phyloP scores from a whole-genome alignment of 108 stramenopile genomes.

The Thalassiosira profunda region DNA sequence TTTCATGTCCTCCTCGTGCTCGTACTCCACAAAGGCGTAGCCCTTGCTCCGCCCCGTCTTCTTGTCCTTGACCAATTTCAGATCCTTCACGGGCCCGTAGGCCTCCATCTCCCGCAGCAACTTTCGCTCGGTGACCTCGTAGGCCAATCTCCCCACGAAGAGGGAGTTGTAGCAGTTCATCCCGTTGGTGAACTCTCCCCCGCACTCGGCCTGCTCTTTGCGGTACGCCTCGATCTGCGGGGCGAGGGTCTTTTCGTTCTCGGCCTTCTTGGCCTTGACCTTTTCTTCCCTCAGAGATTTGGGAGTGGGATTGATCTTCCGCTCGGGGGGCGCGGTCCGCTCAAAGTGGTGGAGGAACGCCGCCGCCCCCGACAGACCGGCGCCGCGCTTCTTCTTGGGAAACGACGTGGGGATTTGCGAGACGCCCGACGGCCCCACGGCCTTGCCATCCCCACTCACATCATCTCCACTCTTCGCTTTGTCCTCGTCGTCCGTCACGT shows the following conservation, averaged over 20 bases:
- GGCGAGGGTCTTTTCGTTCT: constrained; percentile 42
- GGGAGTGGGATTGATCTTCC: constrained; percentile 65
- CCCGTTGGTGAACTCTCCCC: constrained; percentile 69
- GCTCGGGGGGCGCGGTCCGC: constrained; percentile 54
- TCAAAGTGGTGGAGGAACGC: constrained; percentile 69
- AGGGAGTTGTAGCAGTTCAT: constrained; percentile 97
- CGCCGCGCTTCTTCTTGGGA: constrained; percentile 25
- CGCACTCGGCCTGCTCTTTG: constrained; percentile 59
- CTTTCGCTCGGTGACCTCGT: constrained; percentile 96
- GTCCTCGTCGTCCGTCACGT: constrained; percentile 51
- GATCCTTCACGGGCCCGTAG: constrained; percentile 90
- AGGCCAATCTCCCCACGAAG: constrained; percentile 94
- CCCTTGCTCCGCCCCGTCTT: constrained; percentile 62
- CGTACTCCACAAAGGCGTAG: constrained; percentile 97
- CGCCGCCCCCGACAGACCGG: constrained; percentile 56
- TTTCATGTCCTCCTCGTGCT: constrained; percentile 91
- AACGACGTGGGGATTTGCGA: constrained; percentile 28
- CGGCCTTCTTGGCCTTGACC: constrained; percentile 9
- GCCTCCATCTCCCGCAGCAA: constrained; percentile 93
- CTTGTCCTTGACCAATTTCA: constrained; percentile 78
- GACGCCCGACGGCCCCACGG: constrained; percentile 13
- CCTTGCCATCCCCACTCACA: constrained; percentile 9
- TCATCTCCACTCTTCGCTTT: constrained; percentile 1
- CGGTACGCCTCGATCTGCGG: constrained; percentile 75
- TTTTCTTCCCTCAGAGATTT: constrained; percentile 49